Base-by-base conservation (phyloP, 225 moss, liverwort and hornwort species). In the Straminergon stramineum region DNA sequence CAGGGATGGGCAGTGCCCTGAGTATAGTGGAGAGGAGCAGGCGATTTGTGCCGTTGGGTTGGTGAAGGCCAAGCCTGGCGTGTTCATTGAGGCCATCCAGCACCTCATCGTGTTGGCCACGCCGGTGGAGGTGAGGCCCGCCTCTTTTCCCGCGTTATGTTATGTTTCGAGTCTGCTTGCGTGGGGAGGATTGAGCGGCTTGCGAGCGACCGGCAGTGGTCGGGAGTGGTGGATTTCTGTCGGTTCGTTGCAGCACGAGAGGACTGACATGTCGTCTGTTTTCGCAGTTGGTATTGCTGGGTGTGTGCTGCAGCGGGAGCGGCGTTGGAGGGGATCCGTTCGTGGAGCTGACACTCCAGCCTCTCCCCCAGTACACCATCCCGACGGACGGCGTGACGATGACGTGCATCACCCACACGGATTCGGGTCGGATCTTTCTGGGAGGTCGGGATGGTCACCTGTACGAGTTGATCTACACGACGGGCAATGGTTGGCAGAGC, bases 1-100 rank as follows among this genome's bases (percentile, higher is more conserved):
- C 95, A 99, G 99, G 99, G 99, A 97, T 87, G 99, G 99, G 79
- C 97, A 99, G 88, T 97, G 97, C 89, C 97, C 99, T 17, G 99
- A 99, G 89, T 99, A 97, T 76, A 97, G 95, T 84, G 99, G 99
- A 55, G 99, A 99, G 87, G 99, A 99, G 94, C 99, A 97, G 94
- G 96, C 96, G 74, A 97, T 99, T 76, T 99, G 97, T 79, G 87
- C 87, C 41, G 97, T 99, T 30, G 99, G 99, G 52, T 86, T 99
- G 90, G 99, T 95, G 66, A 97, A 94, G 94, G 95, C 96, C 48
- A 94, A 90, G 90, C 93, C 97, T 28, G 97, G 97, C 81, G 96
- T 97, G 84, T 99, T 99, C 89, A 95, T 99, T 37, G 97, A 97
- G 94, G 99, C 99, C 87, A 96, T 99, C 77, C 99, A 97, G 88